Percentiles rank a stretch among this genome's conserved stretches.
These are phyloP conservation scores for Saraca asoca DNA, from an alignment of 331 rosid species.

Conservation along the genomic window DNA sequence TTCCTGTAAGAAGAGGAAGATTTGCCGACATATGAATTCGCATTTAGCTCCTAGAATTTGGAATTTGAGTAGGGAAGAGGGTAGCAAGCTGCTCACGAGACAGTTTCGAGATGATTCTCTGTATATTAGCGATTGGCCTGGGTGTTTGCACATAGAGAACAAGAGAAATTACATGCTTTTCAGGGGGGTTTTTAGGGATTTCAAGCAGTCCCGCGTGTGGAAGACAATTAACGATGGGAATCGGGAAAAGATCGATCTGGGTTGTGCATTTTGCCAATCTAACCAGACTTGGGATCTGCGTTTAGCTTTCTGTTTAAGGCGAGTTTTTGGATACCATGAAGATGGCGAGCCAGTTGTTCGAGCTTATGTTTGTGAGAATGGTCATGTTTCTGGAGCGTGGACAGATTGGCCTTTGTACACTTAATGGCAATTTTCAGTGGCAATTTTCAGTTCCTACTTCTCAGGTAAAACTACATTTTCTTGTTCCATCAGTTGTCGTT, in stretches of 20 bases:
- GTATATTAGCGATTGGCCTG: conserved; percentile 89
- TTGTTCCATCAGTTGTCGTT: too few species aligned
- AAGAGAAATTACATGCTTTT: conserved; percentile 77
- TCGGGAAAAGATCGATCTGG: conserved; percentile 57
- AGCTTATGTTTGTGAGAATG: conserved; percentile 92
- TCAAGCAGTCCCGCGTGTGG: conserved; percentile 78
- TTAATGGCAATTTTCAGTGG: conserved; percentile 3
- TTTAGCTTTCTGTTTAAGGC: conserved; percentile 79
- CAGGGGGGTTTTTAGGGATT: conserved; percentile 82
- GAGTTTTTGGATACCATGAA: conserved; percentile 75
- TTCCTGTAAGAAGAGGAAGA: conserved; percentile 48
- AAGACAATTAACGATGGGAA: conserved; percentile 72
- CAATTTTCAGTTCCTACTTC: too few species aligned
- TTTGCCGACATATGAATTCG: conserved; percentile 46
- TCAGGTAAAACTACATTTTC: too few species aligned
- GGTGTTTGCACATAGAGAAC: conserved; percentile 83
- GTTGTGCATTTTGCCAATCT: conserved; percentile 74
- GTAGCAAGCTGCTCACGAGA: conserved; percentile 73
- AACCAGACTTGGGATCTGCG: conserved; percentile 84
- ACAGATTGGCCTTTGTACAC: conserved; percentile 80
- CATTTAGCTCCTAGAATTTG: conserved; percentile 80
- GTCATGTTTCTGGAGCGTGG: conserved; percentile 99
- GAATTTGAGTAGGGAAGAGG: conserved; percentile 80
- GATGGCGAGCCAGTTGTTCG: conserved; percentile 96
- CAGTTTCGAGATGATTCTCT: conserved; percentile 79